Conservation (phyloP, 2,329 filamentous ascomycete genomes). For the Cladosporium oxysporum region DNA sequence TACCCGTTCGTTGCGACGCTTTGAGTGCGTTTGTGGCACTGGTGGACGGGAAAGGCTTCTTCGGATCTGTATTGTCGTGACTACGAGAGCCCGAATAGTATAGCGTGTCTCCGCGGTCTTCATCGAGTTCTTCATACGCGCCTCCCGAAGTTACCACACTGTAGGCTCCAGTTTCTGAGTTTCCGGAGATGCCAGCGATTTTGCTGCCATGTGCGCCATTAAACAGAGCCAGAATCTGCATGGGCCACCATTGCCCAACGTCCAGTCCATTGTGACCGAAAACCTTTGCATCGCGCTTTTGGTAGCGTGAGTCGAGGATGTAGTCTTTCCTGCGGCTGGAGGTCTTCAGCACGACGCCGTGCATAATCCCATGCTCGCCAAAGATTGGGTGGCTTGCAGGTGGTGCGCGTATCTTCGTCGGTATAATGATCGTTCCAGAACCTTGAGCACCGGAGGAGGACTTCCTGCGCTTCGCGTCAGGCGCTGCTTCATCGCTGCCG, state of each 20-base stretch:
- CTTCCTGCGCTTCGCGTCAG: conserved; percentile 12
- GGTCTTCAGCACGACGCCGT: conserved; percentile 19
- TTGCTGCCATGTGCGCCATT: conserved; percentile 31
- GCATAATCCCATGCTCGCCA: conserved; percentile 32
- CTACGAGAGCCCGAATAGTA: conserved; percentile 32
- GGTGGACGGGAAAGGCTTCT: conserved; percentile 21
- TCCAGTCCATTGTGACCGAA: conserved; percentile 30
- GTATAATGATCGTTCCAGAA: not conserved
- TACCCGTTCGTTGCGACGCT: conserved; percentile 19
- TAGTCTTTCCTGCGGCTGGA: conserved; percentile 6
- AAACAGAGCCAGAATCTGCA: conserved; percentile 28
- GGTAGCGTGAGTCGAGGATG: conserved; percentile 21
- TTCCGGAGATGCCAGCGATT: conserved; percentile 30
- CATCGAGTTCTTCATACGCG: conserved; percentile 30
- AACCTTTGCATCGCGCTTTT: conserved; percentile 24
- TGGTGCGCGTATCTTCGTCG: conserved; percentile 13
- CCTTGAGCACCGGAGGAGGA: conserved; percentile 9
- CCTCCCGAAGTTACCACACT: conserved; percentile 29
- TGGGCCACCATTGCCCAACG: conserved; percentile 30
- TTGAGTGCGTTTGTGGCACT: conserved; percentile 26
- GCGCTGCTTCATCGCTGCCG: not conserved
- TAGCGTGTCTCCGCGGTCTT: conserved; percentile 27
- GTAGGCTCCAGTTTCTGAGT: conserved; percentile 26
- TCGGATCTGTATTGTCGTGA: conserved; percentile 30
- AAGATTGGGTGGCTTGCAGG: conserved; percentile 28